Base-by-base conservation (phyloP, 345 rosid species). In the Physaria fendleri region DNA sequence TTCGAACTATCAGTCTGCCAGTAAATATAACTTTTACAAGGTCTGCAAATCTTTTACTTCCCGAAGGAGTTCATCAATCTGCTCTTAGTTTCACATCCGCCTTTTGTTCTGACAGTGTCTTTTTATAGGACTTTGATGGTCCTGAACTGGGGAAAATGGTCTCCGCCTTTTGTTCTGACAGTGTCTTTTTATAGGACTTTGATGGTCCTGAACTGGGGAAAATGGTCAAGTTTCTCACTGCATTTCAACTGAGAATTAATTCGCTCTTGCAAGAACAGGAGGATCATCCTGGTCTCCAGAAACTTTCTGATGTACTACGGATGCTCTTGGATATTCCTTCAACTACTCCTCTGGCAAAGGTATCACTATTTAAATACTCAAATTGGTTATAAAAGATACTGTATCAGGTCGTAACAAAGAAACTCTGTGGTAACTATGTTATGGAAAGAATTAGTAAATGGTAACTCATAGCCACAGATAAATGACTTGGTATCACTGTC, bases 321-420 rank as follows among this genome's bases (percentile, higher is more conserved):
- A 79, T 85, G 95, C 87, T 93, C 49, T 64, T 86, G 83, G 79
- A 64, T 47, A 72, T 88, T 71, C 99, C 99, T 48, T 42, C 75
- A 37, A 68, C 35, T 51, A 83, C 97, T 49, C 94, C 97, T 65
- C 69, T 93, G 29, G 89, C 91, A 49, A 93, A 93, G 97, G 98
- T 85, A 81, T 11, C 12, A 3, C 10, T 32, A 32, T 44, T 17
- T 28, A 47, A 53, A 14, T 28, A 35, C 28, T 44, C 44, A 18
- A 28, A 28, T 37, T 1, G 17, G n/a, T 34, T 65, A 4, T 27
- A 23, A 8, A 55, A 33, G 17, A 43, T 52, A 43, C 1, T 64
- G 11, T 17, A 44, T 35, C 46, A 25, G 15, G 45, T 37, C 13
- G 38, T 42, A 53, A 55, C 16, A 22, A 52, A 52, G 16, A 20